Percentiles rank a stretch among this genome's conserved stretches.
Conservation (phyloP, 2,329 filamentous ascomycete genomes). For the Chalaropsis ovoidea region DNA sequence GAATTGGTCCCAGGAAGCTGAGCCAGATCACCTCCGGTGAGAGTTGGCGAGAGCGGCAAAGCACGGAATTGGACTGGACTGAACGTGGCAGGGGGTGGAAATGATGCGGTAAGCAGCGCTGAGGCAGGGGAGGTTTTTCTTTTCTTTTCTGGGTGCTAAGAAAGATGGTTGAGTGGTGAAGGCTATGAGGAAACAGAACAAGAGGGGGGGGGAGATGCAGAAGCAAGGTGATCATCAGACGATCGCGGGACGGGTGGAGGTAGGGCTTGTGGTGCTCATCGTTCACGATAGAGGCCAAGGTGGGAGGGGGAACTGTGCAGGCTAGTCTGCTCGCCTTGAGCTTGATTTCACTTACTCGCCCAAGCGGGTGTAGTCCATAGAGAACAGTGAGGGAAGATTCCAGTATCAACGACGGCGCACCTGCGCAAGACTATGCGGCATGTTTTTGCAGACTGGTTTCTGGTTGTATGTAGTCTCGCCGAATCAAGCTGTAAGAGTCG, state of each 20-base stretch:
- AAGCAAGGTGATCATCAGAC: background rate
- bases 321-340: background rate
- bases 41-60: constrained; percentile 10
- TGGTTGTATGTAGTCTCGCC: background rate
- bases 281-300: background rate
- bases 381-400: constrained; percentile 8
- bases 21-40: constrained; percentile 14
- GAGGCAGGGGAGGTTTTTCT: constrained; percentile 1
- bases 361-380: constrained; percentile 22
- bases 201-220: background rate
- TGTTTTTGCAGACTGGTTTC: constrained; percentile 8
- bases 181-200: background rate
- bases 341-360: constrained; percentile 23
- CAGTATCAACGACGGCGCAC: constrained; percentile 11
- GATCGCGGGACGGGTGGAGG: background rate
- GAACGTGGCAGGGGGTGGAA: constrained; percentile 9
- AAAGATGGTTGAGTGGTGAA: background rate
- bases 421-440: constrained; percentile 18
- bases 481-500: background rate
- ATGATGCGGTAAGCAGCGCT: constrained; percentile 5
- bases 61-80: constrained; percentile 10
- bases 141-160: background rate
- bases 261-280: background rate
- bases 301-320: background rate
- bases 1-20: constrained; percentile 2